These are phyloP conservation scores for Phytophthora syringae DNA, from an alignment of 352 stramenopile species.

Conservation along the genomic window DNA sequence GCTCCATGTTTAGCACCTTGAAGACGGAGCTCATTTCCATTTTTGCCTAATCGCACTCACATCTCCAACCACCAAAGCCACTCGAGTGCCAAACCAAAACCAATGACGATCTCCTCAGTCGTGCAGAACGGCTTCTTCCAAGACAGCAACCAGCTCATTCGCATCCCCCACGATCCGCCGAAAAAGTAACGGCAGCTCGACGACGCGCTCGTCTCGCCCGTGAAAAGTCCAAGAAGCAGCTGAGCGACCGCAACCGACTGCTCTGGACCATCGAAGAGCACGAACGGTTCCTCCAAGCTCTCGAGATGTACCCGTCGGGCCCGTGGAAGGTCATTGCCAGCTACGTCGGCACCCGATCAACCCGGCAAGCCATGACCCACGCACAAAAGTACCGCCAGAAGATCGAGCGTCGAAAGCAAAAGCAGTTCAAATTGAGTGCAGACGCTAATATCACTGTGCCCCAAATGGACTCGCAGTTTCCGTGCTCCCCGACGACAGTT, in stretches of 20 bases:
- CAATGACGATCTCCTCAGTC: conserved; percentile 40
- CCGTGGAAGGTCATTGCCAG: conserved; percentile 50
- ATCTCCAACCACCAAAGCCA: conserved; percentile 1
- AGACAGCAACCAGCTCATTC: conserved; percentile 39
- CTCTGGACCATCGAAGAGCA: conserved; percentile 46
- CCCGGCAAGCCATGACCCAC: conserved; percentile 49
- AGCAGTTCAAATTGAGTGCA: conserved; percentile 23
- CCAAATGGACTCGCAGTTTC: conserved; percentile 17
- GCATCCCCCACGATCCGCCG: conserved; percentile 31
- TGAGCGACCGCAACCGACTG: conserved; percentile 29
- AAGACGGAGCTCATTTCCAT: conserved; percentile 22
- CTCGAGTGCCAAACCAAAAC: neutral
- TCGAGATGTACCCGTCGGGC: conserved; percentile 46
- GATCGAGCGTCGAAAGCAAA: conserved; percentile 38
- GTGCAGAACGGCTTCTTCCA: conserved; percentile 41
- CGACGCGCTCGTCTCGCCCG: conserved; percentile 24
- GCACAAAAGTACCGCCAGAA: too few species aligned
- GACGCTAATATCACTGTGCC: neutral
- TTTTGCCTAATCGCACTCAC: conserved; percentile 19
- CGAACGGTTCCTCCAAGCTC: conserved; percentile 50
- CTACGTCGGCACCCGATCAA: conserved; percentile 41
- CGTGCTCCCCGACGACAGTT: conserved; percentile 21
- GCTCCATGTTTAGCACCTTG: conserved; percentile 15
- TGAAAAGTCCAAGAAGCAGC: conserved; percentile 35
- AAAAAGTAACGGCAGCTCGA: conserved; percentile 25